These are phyloP conservation scores for Pyrus communis DNA, from an alignment of 306 rosid genomes.

Conservation along the genomic window DNA sequence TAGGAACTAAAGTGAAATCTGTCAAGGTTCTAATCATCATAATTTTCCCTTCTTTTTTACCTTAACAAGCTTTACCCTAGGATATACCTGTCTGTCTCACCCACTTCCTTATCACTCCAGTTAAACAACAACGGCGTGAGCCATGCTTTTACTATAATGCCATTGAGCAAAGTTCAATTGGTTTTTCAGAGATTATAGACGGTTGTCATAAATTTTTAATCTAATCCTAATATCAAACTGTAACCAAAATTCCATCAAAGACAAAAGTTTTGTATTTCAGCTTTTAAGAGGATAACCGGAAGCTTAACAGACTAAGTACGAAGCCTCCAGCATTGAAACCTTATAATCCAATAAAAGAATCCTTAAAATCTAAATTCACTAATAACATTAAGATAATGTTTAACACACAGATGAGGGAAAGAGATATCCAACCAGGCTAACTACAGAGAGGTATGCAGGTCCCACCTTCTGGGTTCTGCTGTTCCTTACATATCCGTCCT, in stretches of 20 bases:
- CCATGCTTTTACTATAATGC: background rate
- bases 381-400: conserved; percentile 10
- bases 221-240: background rate
- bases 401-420: conserved; percentile 10
- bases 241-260: background rate
- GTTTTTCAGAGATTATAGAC: background rate
- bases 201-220: background rate
- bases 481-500: conserved; percentile 76
- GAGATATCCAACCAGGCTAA: conserved; percentile 20
- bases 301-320: background rate
- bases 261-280: background rate
- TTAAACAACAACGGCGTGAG: background rate
- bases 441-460: conserved; percentile 54
- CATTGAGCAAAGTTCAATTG: background rate
- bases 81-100: background rate
- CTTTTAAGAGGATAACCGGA: background rate
- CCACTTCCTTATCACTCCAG: background rate
- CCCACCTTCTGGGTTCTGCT: conserved; percentile 55
- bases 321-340: background rate
- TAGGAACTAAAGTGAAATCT: background rate
- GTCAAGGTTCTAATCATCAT: background rate
- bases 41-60: background rate
- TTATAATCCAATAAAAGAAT: background rate
- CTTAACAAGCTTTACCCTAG: background rate
- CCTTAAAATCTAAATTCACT: conserved; percentile 23